Evolutionary conservation across 169 alveolate species (phyloP).

Genomic region (Neospora caninum): DNA sequence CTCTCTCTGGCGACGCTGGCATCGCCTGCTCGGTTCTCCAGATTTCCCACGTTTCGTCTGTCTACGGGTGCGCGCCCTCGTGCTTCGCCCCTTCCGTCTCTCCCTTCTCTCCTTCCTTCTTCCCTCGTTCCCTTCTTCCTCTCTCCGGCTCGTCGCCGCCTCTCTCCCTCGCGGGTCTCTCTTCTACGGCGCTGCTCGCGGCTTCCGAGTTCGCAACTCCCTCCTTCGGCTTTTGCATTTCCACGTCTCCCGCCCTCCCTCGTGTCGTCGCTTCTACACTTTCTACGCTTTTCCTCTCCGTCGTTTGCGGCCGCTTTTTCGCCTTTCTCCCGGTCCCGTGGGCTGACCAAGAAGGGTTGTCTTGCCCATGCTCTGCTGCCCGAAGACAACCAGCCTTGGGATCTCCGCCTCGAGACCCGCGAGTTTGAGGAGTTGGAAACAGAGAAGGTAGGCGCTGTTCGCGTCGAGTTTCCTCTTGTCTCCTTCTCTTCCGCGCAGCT

Average conservation of each 20-base stretch:
- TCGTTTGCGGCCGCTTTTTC: neutral
- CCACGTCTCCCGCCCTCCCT: neutral
- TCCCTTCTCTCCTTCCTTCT: neutral
- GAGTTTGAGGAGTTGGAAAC: conserved; percentile 84
- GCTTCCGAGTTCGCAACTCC: no score
- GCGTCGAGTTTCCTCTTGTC: conserved; percentile 77
- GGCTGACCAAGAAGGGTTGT: conserved; percentile 80
- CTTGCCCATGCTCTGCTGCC: conserved; percentile 92
- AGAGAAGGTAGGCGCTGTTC: conserved; percentile 80
- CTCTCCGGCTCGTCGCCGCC: no score
- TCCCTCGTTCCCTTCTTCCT: neutral
- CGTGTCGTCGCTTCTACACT: neutral
- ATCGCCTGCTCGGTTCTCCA: neutral
- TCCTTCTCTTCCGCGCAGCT: neutral
- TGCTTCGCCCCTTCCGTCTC: neutral
- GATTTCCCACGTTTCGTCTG: neutral
- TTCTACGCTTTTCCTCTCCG: neutral
- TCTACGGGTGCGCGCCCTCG: neutral
- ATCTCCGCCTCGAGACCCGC: conserved; percentile 87
- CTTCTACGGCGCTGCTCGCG: no score
- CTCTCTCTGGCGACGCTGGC: no score
- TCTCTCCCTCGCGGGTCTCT: no score
- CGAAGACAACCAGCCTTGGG: conserved; percentile 90
- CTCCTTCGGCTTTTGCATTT: neutral
- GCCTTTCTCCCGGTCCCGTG: neutral